Evolutionary conservation across 164 flowering plant species (phyloP), one percentile per base, ranked within the genome.

Genomic region (Vitis vinifera): DNA sequence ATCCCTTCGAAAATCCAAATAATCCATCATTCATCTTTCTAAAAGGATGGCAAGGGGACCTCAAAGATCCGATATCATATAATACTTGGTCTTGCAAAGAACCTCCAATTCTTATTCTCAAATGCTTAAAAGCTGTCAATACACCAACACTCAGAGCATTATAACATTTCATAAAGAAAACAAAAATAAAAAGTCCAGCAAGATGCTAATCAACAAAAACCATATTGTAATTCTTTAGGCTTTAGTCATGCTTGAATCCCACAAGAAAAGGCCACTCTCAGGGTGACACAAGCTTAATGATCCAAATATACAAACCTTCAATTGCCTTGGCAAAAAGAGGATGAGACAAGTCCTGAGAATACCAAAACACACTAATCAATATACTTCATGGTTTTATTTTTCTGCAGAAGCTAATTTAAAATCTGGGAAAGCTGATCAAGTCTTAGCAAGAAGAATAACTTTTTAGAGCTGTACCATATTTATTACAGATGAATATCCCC

Each of bases 91-190:
- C 97, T 85, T 95, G 97, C 80, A 95, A 77, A 48, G 97, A 89
- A 31, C 98, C 98, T 71, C 97, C 97, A 56, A 93, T 70, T 78
- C 98, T 81, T 79, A 93, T 80, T 83, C 98, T 90, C 81, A 91
- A 76, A 67, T 57, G 75, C 76, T 75, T 66, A 76, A 93, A 95
- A 75, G 99, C 97, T 95, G 73, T 68, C 56, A 69, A 66, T 31
- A 61, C 69, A 78, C 51, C 69, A 73, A 60, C 0, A 49, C 50
- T 51, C 23, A 58, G 68, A 68, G 0, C 0, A n/a, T 13, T 65
- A 59, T 29, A 13, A 44, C 12, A 37, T 53, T 3, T 17, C 9
- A 1, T 27, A 9, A 55, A 12, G 1, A 51, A 44, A 30, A 57
- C 4, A 9, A 55, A 16, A 12, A 3, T 37, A 44, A 30, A 57